These are phyloP conservation scores for Penicillium cinerascens DNA, from an alignment of 495 filamentous ascomycete genomes.

Conservation along the genomic window DNA sequence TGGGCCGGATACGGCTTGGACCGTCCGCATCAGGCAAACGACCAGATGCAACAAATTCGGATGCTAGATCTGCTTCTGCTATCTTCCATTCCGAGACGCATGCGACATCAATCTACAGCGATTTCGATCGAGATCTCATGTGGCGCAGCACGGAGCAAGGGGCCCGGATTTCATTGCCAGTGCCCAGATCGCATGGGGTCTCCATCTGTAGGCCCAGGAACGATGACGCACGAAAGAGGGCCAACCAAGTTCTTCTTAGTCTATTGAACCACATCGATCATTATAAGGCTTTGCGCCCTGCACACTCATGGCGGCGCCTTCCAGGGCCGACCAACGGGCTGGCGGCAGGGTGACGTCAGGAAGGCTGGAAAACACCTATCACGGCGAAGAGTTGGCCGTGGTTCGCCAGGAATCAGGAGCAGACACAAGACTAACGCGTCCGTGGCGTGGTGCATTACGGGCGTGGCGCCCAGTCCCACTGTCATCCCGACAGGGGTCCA, in stretches of 20 bases:
- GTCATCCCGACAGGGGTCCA: conserved; percentile 15
- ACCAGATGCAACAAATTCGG: not conserved
- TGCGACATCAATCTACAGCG: conserved; percentile 17
- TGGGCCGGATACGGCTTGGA: conserved; percentile 2
- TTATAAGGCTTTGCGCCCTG: too few species aligned
- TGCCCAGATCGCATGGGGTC: conserved; percentile 23
- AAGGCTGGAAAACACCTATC: not conserved
- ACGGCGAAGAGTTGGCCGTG: conserved; percentile 1
- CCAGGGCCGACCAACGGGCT: too few species aligned
- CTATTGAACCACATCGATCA: not conserved
- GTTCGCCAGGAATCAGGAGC: conserved; percentile 8
- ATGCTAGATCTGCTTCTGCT: not conserved
- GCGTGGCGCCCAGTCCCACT: conserved; percentile 24
- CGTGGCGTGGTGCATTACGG: conserved; percentile 16
- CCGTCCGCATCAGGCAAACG: conserved; percentile 15
- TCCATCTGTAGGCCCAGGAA: conserved; percentile 7
- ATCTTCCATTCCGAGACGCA: not conserved
- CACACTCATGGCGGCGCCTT: too few species aligned
- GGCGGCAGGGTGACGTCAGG: conserved; percentile 11
- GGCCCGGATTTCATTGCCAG: conserved; percentile 1
- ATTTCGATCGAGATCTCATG: conserved; percentile 7
- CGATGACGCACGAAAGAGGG: conserved; percentile 1
- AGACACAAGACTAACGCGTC: conserved; percentile 7
- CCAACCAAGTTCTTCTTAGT: not conserved
- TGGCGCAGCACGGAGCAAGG: conserved; percentile 26